Conservation (phyloP, 2,329 filamentous ascomycete species). For the Verticillium zaregamsianum region DNA sequence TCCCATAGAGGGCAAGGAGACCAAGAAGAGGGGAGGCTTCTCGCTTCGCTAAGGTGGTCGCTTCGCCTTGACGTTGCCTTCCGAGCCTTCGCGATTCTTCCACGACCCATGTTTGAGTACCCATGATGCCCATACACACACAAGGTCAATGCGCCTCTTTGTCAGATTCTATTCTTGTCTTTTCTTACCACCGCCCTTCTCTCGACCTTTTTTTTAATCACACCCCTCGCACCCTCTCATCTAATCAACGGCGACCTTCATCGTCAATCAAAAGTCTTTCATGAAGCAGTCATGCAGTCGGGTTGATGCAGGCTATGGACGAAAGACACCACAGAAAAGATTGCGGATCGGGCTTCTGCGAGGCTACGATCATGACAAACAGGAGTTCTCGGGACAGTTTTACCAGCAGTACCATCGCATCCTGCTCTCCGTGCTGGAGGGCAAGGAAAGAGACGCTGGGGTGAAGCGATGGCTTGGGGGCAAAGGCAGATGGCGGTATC, state of each 20-base stretch:
- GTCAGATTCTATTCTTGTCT: constrained; percentile 34
- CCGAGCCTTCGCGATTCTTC: constrained; percentile 15
- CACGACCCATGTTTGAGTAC: constrained; percentile 53
- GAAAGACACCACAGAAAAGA: constrained; percentile 11
- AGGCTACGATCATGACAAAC: constrained; percentile 12
- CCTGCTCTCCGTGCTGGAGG: constrained; percentile 2
- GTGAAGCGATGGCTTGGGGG: constrained; percentile 10
- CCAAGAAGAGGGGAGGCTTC: constrained; percentile 94
- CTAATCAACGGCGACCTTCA: constrained; percentile 12
- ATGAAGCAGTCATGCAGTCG: constrained; percentile 29
- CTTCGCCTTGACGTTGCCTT: constrained; percentile 14
- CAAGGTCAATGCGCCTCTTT: constrained; percentile 50
- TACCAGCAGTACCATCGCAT: constrained; percentile 2
- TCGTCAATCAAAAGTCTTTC: constrained; percentile 25
- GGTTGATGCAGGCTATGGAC: constrained; percentile 26
- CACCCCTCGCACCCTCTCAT: constrained; percentile 10
- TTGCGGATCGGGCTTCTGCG: constrained; percentile 10
- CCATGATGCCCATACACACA: constrained; percentile 56
- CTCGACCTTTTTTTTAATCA: constrained; percentile 12
- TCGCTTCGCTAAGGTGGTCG: constrained; percentile 74
- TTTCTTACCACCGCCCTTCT: constrained; percentile 18
- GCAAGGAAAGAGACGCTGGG: constrained; percentile 14
- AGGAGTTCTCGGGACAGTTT: constrained; percentile 13
- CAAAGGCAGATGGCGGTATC: neutral
- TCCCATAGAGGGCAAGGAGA: constrained; percentile 86